phyloP scores from a whole-genome alignment of 2,329 filamentous ascomycete genomes.

The Penicillium glabrum region DNA sequence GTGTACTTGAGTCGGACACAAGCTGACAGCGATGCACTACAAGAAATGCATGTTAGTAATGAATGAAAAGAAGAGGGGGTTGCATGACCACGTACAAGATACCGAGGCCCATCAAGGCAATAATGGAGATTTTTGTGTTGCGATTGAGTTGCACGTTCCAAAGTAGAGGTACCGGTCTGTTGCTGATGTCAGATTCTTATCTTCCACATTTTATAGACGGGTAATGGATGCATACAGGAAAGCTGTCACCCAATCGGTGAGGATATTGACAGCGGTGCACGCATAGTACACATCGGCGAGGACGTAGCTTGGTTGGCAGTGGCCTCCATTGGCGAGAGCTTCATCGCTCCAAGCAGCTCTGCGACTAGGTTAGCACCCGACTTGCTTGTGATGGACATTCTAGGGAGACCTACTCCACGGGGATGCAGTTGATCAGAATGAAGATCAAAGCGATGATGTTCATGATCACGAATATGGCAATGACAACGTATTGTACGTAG shows the following conservation, averaged over 20 bases:
- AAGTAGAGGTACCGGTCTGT: conserved; percentile 41
- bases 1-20: conserved; percentile 46
- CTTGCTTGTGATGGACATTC: background rate
- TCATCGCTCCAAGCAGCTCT: conserved; percentile 23
- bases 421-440: conserved; percentile 24
- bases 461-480: conserved; percentile 19
- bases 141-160: conserved; percentile 46
- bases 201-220: conserved; percentile 20
- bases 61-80: background rate
- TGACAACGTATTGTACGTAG: conserved; percentile 21
- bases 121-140: conserved; percentile 48
- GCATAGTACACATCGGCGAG: conserved; percentile 26
- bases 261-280: conserved; percentile 25
- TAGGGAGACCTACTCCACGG: conserved; percentile 13
- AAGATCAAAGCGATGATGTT: conserved; percentile 25
- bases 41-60: conserved; percentile 18
- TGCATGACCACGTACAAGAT: conserved; percentile 42
- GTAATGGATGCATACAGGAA: conserved; percentile 12
- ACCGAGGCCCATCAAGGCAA: conserved; percentile 45
- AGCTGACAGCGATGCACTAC: conserved; percentile 31
- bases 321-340: conserved; percentile 16
- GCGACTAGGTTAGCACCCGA: background rate
- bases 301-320: conserved; percentile 21
- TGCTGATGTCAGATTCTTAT: conserved; percentile 26
- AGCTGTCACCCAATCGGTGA: conserved; percentile 26